These are phyloP conservation scores for Kazachstania bromeliacearum DNA, from an alignment of 805 yeast species.

Conservation along the genomic window DNA sequence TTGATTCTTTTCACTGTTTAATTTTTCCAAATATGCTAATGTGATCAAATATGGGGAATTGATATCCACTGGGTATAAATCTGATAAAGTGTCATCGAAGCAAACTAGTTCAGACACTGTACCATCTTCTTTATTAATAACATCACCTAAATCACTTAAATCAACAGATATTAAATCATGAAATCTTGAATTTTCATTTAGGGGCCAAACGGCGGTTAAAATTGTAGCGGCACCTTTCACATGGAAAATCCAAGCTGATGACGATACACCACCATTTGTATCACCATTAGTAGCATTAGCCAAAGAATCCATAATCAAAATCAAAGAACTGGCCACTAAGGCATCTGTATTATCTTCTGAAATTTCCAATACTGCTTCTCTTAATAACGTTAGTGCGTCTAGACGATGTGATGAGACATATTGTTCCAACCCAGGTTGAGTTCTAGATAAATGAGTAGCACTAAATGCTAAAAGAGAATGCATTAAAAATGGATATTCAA, in stretches of 20 bases:
- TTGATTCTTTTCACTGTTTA: slow-evolving; percentile 72
- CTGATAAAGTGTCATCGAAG: slow-evolving; percentile 77
- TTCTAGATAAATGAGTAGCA: slow-evolving; percentile 81
- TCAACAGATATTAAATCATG: slow-evolving; percentile 74
- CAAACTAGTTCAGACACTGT: slow-evolving; percentile 55
- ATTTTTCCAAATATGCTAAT: slow-evolving; percentile 72
- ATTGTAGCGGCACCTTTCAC: slow-evolving; percentile 96
- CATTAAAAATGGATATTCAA: slow-evolving; percentile 83
- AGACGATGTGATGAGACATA: slow-evolving; percentile 81
- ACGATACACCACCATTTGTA: slow-evolving; percentile 40
- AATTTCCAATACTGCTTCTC: slow-evolving; percentile 81
- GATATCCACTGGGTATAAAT: slow-evolving; percentile 75
- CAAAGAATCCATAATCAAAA: slow-evolving; percentile 83
- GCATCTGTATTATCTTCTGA: slow-evolving; percentile 86
- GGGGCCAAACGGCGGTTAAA: slow-evolving; percentile 91
- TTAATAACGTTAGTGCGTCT: slow-evolving; percentile 67
- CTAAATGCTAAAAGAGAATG: slow-evolving; percentile 84
- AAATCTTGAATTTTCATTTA: slow-evolving; percentile 58
- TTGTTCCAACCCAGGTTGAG: slow-evolving; percentile 66
- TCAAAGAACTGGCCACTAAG: slow-evolving; percentile 81
- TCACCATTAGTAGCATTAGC: slow-evolving; percentile 70
- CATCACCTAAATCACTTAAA: slow-evolving; percentile 78
- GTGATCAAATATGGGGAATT: slow-evolving; percentile 84
- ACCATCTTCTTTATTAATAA: slow-evolving; percentile 30
- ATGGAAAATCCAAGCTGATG: slow-evolving; percentile 94